Evolutionary conservation across 2,329 filamentous ascomycete genomes (phyloP).

Genomic region (Talaromyces albobiverticillius): DNA sequence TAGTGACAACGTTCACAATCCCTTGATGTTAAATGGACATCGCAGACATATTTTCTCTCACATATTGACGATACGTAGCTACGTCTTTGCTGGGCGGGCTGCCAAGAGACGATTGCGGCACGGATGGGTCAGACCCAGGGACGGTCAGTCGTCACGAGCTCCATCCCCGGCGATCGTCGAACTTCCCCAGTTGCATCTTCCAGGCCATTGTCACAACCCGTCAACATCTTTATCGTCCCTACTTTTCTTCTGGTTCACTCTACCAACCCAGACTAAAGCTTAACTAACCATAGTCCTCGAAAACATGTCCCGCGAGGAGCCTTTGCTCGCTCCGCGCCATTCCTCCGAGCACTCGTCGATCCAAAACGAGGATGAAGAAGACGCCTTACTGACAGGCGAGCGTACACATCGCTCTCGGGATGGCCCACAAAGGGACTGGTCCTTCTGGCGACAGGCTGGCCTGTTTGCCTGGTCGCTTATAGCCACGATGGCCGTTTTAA

Average conservation of each 20-base stretch:
- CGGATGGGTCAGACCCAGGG: background rate
- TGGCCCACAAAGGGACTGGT: slow-evolving; percentile 42
- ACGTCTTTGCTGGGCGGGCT: too few species aligned
- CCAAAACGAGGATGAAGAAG: slow-evolving; percentile 58
- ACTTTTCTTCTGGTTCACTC: background rate
- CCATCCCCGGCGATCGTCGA: background rate
- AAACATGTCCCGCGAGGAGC: slow-evolving; percentile 44
- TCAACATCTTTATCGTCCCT: background rate
- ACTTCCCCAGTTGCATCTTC: background rate
- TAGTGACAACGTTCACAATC: too few species aligned
- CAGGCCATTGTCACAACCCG: too few species aligned
- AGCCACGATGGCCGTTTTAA: slow-evolving; percentile 73
- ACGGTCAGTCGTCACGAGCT: too few species aligned
- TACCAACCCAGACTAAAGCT: background rate
- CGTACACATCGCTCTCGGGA: slow-evolving; percentile 27
- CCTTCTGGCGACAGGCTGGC: slow-evolving; percentile 69
- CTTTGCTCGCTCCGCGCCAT: slow-evolving; percentile 53
- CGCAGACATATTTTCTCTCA: too few species aligned
- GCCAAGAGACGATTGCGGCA: background rate
- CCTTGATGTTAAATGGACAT: too few species aligned
- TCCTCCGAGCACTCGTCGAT: slow-evolving; percentile 57
- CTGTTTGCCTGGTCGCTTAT: slow-evolving; percentile 80
- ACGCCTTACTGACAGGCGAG: slow-evolving; percentile 60
- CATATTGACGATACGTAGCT: too few species aligned
- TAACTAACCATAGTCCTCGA: background rate